A percentile compares a stretch with the other conserved stretches of the same genome.
Evolutionary conservation across 768 basidiomycete species (phyloP).

Genomic region (Suillus subaureus): DNA sequence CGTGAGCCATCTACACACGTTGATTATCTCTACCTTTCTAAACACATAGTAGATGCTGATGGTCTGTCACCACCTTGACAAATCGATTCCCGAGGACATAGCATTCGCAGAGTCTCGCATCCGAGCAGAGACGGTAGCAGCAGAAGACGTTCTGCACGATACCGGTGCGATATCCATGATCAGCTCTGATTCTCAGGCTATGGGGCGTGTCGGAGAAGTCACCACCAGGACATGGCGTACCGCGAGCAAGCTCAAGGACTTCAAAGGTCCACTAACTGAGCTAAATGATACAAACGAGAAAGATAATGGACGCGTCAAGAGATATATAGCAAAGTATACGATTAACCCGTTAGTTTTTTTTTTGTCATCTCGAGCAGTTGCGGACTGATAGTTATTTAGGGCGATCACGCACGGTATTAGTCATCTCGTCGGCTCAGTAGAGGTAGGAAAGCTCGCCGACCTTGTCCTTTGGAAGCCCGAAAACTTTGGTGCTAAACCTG

Average conservation of each 20-base stretch:
- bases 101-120: slow-evolving; percentile 97
- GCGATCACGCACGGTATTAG: slow-evolving; percentile 95
- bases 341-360: slow-evolving; percentile 84
- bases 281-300: slow-evolving; percentile 46
- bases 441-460: slow-evolving; percentile 84
- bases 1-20: slow-evolving; percentile 48
- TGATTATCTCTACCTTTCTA: background rate
- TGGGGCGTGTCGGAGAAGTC: slow-evolving; percentile 98
- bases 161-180: slow-evolving; percentile 96
- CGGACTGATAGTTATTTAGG: slow-evolving; percentile 39
- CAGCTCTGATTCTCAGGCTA: slow-evolving; percentile 94
- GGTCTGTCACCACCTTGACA: slow-evolving; percentile 98
- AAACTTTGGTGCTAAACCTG: slow-evolving; percentile 89
- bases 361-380: slow-evolving; percentile 1
- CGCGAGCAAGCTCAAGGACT: slow-evolving; percentile 89
- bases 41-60: slow-evolving; percentile 81
- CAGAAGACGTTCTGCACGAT: slow-evolving; percentile 95
- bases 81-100: slow-evolving; percentile 88
- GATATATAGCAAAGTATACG: slow-evolving; percentile 95
- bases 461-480: slow-evolving; percentile 95
- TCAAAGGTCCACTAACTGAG: slow-evolving; percentile 68
- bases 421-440: slow-evolving; percentile 83
- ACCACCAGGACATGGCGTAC: slow-evolving; percentile 93
- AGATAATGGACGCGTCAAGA: slow-evolving; percentile 91
- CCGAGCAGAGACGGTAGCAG: slow-evolving; percentile 94